A percentile compares a stretch with the other conserved stretches of the same genome.
phyloP scores from a whole-genome alignment of 2,329 filamentous ascomycete species.

The Chrysoporthe deuterocubensis region DNA sequence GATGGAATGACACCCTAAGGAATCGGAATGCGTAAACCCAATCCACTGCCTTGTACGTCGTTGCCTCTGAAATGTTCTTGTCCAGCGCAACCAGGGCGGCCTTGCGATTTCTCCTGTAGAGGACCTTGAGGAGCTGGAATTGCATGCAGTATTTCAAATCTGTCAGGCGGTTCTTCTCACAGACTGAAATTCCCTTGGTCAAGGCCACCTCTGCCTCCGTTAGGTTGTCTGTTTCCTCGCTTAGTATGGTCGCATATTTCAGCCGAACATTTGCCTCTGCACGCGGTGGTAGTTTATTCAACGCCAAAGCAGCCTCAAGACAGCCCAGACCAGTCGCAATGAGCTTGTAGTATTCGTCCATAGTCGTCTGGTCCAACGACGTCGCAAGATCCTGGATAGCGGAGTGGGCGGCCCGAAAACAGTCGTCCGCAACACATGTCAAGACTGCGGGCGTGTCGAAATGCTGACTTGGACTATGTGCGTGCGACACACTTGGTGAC shows the following conservation, averaged over 20 bases:
- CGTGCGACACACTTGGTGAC: constrained; percentile 24
- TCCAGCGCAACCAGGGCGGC: constrained; percentile 75
- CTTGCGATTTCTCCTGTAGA: constrained; percentile 72
- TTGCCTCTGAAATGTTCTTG: constrained; percentile 68
- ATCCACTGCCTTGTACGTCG: constrained; percentile 67
- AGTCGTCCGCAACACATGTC: constrained; percentile 76
- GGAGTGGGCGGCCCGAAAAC: constrained; percentile 67
- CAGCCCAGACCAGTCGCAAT: constrained; percentile 75
- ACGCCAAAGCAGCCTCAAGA: constrained; percentile 70
- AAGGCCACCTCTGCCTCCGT: constrained; percentile 74
- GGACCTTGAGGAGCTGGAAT: constrained; percentile 70
- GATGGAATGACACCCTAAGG: constrained; percentile 70
- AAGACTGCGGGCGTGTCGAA: constrained; percentile 63
- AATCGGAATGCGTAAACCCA: constrained; percentile 82
- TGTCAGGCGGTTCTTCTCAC: constrained; percentile 64
- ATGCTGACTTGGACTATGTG: constrained; percentile 41
- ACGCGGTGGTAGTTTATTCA: constrained; percentile 62
- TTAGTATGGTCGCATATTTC: constrained; percentile 71
- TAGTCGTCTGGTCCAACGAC: constrained; percentile 52
- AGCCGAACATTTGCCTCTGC: constrained; percentile 71
- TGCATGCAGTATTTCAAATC: constrained; percentile 81
- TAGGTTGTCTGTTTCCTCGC: constrained; percentile 77
- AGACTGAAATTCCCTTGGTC: constrained; percentile 71
- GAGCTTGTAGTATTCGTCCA: constrained; percentile 72
- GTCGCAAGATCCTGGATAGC: constrained; percentile 55